phyloP scores from a whole-genome alignment of 106 monocot genomes.

The Dendrobium chrysotoxum region DNA sequence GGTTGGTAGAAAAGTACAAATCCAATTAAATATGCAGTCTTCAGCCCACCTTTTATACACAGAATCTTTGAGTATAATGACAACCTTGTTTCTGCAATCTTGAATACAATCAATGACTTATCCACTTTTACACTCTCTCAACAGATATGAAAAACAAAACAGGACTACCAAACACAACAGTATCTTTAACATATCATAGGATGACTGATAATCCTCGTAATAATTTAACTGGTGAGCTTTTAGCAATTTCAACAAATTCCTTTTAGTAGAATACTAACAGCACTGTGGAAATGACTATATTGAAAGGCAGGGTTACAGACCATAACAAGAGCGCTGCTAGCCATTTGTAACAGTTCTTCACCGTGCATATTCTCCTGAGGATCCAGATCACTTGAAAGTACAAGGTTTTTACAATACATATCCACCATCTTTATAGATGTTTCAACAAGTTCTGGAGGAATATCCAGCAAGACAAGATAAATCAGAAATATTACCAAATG shows the following conservation, averaged over 20 bases:
- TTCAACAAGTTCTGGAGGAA: conserved; percentile 50
- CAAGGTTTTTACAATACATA: conserved; percentile 61
- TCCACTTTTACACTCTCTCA: not conserved
- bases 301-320: conserved; percentile 19
- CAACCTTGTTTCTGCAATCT: not conserved
- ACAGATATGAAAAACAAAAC: not conserved
- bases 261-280: not conserved
- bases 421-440: conserved; percentile 56
- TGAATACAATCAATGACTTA: not conserved
- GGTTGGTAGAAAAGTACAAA: not conserved
- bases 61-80: not conserved
- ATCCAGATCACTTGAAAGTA: conserved; percentile 81
- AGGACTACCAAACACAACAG: too few relatives aligned
- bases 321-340: conserved; percentile 70
- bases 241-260: not conserved
- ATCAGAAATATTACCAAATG: not conserved
- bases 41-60: not conserved
- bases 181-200: too few relatives aligned
- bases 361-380: conserved; percentile 86
- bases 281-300: not conserved
- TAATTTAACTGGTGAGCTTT: not conserved
- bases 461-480: not conserved
- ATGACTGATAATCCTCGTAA: not conserved
- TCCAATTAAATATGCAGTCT: too few relatives aligned
- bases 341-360: conserved; percentile 85